Evolutionary conservation across 2,329 filamentous ascomycete genomes (phyloP).

Genomic region (Thelonectria blattea): DNA sequence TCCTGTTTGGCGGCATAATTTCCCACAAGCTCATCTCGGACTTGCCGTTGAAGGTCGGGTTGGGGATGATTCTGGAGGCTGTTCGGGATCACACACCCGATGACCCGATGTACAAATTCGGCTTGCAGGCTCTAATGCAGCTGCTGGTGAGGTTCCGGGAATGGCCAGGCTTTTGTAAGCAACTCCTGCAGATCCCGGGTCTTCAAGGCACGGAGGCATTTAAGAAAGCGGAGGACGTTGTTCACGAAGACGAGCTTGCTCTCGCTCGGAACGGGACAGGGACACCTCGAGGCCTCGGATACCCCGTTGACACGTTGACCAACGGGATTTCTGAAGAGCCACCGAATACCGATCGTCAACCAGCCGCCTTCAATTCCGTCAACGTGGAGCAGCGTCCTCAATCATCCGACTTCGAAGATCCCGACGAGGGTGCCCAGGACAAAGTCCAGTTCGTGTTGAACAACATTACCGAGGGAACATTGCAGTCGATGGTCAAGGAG

Average conservation of each 20-base stretch:
- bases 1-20: slow-evolving; percentile 96
- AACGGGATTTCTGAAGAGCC: slow-evolving; percentile 76
- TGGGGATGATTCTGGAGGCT: slow-evolving; percentile 97
- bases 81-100: slow-evolving; percentile 84
- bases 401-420: slow-evolving; percentile 76
- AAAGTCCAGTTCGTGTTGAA: slow-evolving; percentile 96
- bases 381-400: slow-evolving; percentile 73
- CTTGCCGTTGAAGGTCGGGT: slow-evolving; percentile 88
- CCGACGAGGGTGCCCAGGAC: slow-evolving; percentile 83
- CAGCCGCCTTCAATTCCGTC: slow-evolving; percentile 78
- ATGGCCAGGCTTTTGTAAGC: slow-evolving; percentile 93
- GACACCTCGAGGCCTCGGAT: slow-evolving; percentile 44
- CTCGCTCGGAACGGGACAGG: slow-evolving; percentile 60
- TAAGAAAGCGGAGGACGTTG: slow-evolving; percentile 80
- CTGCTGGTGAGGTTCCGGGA: slow-evolving; percentile 82
- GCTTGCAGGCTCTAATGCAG: slow-evolving; percentile 91
- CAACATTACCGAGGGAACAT: slow-evolving; percentile 90
- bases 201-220: slow-evolving; percentile 86
- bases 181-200: slow-evolving; percentile 80
- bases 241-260: slow-evolving; percentile 68
- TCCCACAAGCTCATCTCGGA: slow-evolving; percentile 90
- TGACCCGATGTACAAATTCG: slow-evolving; percentile 97
- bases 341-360: slow-evolving; percentile 61
- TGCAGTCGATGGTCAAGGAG: slow-evolving; percentile 83
- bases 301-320: slow-evolving; percentile 58